These are phyloP conservation scores for Coffea humblotiana DNA, from an alignment of 305 asterid genomes.

Conservation along the genomic window DNA sequence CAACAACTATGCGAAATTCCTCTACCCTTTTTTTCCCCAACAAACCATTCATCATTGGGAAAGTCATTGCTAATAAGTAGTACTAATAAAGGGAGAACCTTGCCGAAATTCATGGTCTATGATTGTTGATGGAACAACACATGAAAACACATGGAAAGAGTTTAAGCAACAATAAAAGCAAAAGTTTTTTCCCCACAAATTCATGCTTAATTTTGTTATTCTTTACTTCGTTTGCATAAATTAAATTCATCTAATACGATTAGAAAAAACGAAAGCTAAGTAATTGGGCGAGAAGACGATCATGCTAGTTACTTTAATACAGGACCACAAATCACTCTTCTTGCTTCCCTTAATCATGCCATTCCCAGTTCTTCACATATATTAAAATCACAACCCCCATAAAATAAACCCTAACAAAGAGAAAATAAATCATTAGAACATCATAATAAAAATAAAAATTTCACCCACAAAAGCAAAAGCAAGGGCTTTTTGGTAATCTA, in stretches of 20 bases:
- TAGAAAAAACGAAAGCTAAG: slow-evolving; percentile 10
- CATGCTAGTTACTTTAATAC: slow-evolving; percentile 10
- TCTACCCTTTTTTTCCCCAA: background rate
- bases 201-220: slow-evolving; percentile 1
- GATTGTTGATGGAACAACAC: slow-evolving; percentile 28
- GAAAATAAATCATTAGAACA: slow-evolving; percentile 14
- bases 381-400: slow-evolving; percentile 15
- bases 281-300: slow-evolving; percentile 19
- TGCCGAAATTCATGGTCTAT: slow-evolving; percentile 27
- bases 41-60: slow-evolving; percentile 12
- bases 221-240: background rate
- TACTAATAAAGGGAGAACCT: slow-evolving; percentile 5
- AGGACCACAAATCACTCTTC: slow-evolving; percentile 33
- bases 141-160: slow-evolving; percentile 32
- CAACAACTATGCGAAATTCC: background rate
- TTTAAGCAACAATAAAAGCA: slow-evolving; percentile 20
- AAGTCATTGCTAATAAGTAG: background rate
- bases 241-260: slow-evolving; percentile 11
- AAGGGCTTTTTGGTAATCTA: slow-evolving; percentile 20
- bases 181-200: background rate
- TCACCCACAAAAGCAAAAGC: slow-evolving; percentile 18
- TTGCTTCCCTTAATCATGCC: slow-evolving; percentile 39
- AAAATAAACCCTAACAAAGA: slow-evolving; percentile 3
- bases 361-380: slow-evolving; percentile 23
- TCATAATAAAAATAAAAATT: slow-evolving; percentile 3